These are phyloP conservation scores for Claviceps sp. DNA, from an alignment of 2,329 filamentous ascomycete species.

Conservation along the genomic window DNA sequence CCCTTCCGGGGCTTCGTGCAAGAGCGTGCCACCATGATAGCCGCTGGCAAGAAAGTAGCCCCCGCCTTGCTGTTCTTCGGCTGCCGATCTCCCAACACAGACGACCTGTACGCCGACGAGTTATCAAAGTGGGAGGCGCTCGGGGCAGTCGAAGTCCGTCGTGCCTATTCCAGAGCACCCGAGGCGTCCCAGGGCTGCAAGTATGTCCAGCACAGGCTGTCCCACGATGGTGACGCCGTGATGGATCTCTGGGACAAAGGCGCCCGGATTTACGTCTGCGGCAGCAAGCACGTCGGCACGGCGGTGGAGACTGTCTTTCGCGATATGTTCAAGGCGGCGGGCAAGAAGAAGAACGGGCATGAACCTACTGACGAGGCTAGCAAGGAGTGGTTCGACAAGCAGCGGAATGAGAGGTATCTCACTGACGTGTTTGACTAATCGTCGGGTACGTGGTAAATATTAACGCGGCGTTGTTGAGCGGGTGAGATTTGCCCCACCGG, in stretches of 20 bases:
- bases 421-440: slow-evolving; percentile 46
- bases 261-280: slow-evolving; percentile 52
- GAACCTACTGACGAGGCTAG: slow-evolving; percentile 26
- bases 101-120: slow-evolving; percentile 47
- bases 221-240: slow-evolving; percentile 22
- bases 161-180: slow-evolving; percentile 38
- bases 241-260: slow-evolving; percentile 26
- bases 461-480: no score
- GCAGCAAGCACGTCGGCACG: slow-evolving; percentile 37
- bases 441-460: no score
- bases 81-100: slow-evolving; percentile 39
- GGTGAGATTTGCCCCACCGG: no score
- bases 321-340: slow-evolving; percentile 20
- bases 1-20: slow-evolving; percentile 52
- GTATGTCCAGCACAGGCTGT: slow-evolving; percentile 34
- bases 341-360: slow-evolving; percentile 8
- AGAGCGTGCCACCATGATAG: slow-evolving; percentile 41
- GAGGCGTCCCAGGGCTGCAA: slow-evolving; percentile 32
- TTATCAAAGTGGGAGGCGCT: slow-evolving; percentile 43
- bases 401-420: slow-evolving; percentile 42
- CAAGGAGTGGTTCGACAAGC: slow-evolving; percentile 33
- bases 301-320: slow-evolving; percentile 29
- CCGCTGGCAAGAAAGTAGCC: slow-evolving; percentile 38
- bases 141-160: slow-evolving; percentile 47
- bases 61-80: slow-evolving; percentile 54